Evolutionary conservation across 2,329 filamentous ascomycete species (phyloP), one percentile per base, ranked within the genome.

Genomic region (Nothophoma quercina): DNA sequence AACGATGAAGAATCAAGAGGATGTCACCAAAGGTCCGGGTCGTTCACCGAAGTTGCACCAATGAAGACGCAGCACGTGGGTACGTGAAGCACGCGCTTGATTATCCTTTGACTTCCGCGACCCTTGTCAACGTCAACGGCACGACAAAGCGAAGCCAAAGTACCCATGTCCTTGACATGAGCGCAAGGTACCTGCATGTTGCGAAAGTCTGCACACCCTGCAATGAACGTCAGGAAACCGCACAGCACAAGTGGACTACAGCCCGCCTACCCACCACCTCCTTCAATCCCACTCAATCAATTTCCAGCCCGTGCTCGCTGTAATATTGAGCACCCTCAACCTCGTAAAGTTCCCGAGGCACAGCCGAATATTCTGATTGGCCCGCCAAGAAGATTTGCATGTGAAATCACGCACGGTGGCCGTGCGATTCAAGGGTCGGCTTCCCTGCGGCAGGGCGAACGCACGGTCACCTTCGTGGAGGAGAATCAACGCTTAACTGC

Each of bases 261-360:
- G 25, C 32, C 43, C 32, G 42, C 42, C 25, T 36, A 10, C 26
- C 30, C 32, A 47, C 38, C 32, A 43, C 21, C 25, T 34, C 43
- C 43, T 53, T 13, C 33, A 48, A 47, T 42, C 36, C 42, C 30
- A 52, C 50, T 33, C 19, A 43, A 23, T 40, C 43, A 44, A 34
- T 32, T 35, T 51, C 8, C 10, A 32, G 50, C 21, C 50, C 44
- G 38, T 44, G 43, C 50, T 21, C 21, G 7, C 10, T n/a, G 38
- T 33, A 39, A 32, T 53, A 48, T 39, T 22, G 33, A 48, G 26
- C 38, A 53, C 38, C 38, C 43, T 47, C 43, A 38, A 32, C 42
- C 41, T n/a, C 36, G 36, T 4, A 39, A 25, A 39, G 33, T 43
- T 48, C 50, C 50, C 50, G 50, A 53, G 50, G 50, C 28, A 34